Evolutionary conservation across 441 rosid genomes (phyloP), one percentile per base, ranked within the genome.

Genomic region (Populus hybrid): DNA sequence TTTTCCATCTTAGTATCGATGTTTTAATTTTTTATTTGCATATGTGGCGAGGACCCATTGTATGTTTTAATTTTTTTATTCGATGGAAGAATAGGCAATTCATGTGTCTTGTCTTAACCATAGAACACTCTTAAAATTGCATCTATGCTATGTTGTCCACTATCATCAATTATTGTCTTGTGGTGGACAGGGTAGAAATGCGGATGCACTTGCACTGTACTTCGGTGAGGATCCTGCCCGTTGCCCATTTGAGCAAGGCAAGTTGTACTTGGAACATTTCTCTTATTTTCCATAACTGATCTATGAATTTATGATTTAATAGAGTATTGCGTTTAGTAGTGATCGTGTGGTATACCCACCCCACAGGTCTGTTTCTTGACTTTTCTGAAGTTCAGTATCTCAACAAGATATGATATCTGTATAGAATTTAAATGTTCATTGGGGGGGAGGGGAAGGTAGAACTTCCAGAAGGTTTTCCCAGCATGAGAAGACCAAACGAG

Each of bases 201-300:
- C 99, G 67, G 97, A 96, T 90, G 95, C 94, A 76, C 98, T 96
- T 84, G 98, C 94, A 11, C 84, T 87, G 75, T 96, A 96, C 78
- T 96, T 96, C 80, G 93, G 95, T 14, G 99, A 96, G 89, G 99
- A 96, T 89, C 99, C 99, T 21, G 92, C 90, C 28, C 91, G 92
- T 36, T 94, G 90, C 83, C 99, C 97, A 3, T 94, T 94, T 88
- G 99, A 96, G 86, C 99, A 96, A 94, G 99, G 99, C 92, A 86
- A 73, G 79, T 42, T 71, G 12, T 35, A 12, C 30, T 21, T 11
- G 12, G 24, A 6, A 12, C 64, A 42, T 38, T 61, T 10, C 2
- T 65, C 70, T 26, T 9, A 67, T 67, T 9, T 38, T 9, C 11
- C 11, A 3, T 64, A 24, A 64, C 28, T 23, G 26, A 64, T 64